Conservation (phyloP, 1,139 yeast species). For the Kurtzmaniella natalensis region DNA sequence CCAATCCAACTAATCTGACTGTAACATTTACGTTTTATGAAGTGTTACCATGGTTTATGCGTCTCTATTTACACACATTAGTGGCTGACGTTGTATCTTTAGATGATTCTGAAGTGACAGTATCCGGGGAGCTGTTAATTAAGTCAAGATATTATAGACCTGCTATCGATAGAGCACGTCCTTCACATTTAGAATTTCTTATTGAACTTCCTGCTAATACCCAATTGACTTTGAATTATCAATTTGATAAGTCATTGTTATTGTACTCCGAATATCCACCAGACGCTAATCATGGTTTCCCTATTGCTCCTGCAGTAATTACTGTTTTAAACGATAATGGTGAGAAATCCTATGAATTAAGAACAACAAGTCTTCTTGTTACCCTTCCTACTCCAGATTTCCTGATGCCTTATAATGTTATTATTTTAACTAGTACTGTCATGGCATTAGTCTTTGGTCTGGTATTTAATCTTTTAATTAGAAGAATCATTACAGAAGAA, state of each 20-base stretch:
- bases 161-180: constrained; percentile 74
- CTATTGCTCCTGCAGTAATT: constrained; percentile 84
- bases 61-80: constrained; percentile 73
- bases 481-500: constrained; percentile 71
- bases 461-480: constrained; percentile 70
- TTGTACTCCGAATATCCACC: constrained; percentile 94
- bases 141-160: constrained; percentile 63
- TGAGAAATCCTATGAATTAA: constrained; percentile 45
- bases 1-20: constrained; percentile 52
- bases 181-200: constrained; percentile 75
- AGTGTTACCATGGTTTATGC: constrained; percentile 90
- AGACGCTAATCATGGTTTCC: constrained; percentile 98
- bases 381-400: constrained; percentile 97
- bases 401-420: constrained; percentile 98
- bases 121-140: too few species aligned
- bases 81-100: constrained; percentile 18
- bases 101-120: constrained; percentile 22
- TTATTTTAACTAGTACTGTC: constrained; percentile 87
- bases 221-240: constrained; percentile 61
- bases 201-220: constrained; percentile 62
- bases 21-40: constrained; percentile 67
- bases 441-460: constrained; percentile 92
- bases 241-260: constrained; percentile 83
- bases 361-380: constrained; percentile 82
- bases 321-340: constrained; percentile 39